A percentile compares a stretch with the other conserved stretches of the same genome.
Evolutionary conservation across 2,329 filamentous ascomycete genomes (phyloP).

Genomic region (Ophiostoma piceae): DNA sequence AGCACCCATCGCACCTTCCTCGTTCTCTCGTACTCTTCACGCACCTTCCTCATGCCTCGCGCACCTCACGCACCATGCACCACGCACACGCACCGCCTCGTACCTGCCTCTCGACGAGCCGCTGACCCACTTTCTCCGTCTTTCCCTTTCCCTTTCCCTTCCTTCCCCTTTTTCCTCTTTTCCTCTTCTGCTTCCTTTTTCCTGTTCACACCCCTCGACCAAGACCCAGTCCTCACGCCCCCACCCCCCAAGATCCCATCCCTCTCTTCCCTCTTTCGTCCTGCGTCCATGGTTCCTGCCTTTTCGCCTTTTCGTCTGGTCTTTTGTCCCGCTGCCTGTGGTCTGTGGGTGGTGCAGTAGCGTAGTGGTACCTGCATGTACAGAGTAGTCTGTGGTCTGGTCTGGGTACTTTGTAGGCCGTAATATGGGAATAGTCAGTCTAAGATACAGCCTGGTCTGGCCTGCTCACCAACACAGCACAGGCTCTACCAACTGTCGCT

Average conservation of each 20-base stretch:
- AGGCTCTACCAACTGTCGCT: conserved; percentile 1
- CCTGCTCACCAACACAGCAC: background rate
- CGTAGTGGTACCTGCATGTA: background rate
- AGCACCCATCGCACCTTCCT: background rate
- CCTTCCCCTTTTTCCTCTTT: conserved; percentile 1
- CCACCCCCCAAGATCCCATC: conserved; percentile 22
- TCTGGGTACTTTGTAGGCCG: background rate
- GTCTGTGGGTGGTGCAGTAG: conserved; percentile 3
- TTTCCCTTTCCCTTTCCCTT: conserved; percentile 18
- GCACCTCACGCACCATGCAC: no score
- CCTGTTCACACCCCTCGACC: conserved; percentile 23
- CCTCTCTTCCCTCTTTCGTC: conserved; percentile 23
- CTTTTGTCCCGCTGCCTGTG: conserved; percentile 1
- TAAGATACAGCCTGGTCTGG: background rate
- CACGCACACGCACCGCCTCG: background rate
- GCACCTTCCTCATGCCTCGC: background rate
- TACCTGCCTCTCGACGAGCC: conserved; percentile 1
- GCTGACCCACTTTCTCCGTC: conserved; percentile 12
- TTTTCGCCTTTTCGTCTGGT: conserved; percentile 21
- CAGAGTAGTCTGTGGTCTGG: background rate
- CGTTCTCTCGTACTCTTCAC: background rate
- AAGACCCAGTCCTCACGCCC: conserved; percentile 21
- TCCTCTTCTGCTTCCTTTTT: conserved; percentile 22
- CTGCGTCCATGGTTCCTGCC: background rate
- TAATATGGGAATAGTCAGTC: background rate